These are phyloP conservation scores for Clonostachys rosea DNA, from an alignment of 2,329 filamentous ascomycete species.

Conservation along the genomic window DNA sequence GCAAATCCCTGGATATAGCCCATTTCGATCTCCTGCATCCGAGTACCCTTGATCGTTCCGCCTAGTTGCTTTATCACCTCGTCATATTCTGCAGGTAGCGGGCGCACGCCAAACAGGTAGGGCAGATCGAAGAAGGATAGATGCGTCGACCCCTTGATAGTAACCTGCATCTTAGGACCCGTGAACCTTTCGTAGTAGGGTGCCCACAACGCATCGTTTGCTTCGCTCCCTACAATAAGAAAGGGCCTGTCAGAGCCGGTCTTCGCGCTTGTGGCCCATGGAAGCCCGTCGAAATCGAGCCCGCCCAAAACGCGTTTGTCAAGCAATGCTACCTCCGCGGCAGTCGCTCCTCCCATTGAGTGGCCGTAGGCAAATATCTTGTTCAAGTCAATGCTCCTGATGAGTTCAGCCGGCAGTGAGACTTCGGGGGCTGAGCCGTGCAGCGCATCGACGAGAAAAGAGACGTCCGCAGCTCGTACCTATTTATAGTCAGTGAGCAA, in stretches of 20 bases:
- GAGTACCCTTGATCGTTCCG: not conserved
- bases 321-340: slow-evolving; percentile 15
- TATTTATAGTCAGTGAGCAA: slow-evolving; percentile 2
- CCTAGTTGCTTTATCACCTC: not conserved
- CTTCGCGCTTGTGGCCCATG: slow-evolving; percentile 6
- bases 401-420: slow-evolving; percentile 2
- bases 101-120: not conserved
- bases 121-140: not conserved
- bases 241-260: not conserved
- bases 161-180: not conserved
- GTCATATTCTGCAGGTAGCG: not conserved
- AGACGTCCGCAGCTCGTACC: slow-evolving; percentile 21
- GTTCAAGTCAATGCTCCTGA: slow-evolving; percentile 3
- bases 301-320: slow-evolving; percentile 24
- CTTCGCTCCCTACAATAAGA: not conserved
- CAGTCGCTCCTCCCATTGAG: slow-evolving; percentile 25
- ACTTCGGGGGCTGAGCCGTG: slow-evolving; percentile 1
- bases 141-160: not conserved
- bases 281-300: slow-evolving; percentile 28
- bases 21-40: not conserved
- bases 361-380: slow-evolving; percentile 22
- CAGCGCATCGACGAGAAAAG: slow-evolving; percentile 25
- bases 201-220: not conserved
- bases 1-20: not conserved
- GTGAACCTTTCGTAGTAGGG: not conserved